Evolutionary conservation across 352 stramenopile genomes (phyloP).

Genomic region (Halophytophthora polymorphica): DNA sequence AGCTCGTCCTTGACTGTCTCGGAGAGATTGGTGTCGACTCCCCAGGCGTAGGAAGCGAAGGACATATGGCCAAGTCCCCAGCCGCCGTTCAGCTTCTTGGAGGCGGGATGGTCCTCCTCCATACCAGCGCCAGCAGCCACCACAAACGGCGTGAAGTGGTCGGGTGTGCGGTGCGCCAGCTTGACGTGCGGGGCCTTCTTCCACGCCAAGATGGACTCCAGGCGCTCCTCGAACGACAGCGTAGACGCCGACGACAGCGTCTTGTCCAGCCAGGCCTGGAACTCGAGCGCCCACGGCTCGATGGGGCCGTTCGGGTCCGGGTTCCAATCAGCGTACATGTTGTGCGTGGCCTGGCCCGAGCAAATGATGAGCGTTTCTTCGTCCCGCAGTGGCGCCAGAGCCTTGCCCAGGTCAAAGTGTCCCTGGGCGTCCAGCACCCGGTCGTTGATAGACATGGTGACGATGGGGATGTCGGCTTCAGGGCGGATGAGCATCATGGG

Average conservation of each 20-base stretch:
- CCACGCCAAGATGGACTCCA: conserved; percentile 38
- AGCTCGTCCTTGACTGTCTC: conserved; percentile 24
- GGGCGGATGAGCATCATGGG: conserved; percentile 88
- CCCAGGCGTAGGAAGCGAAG: conserved; percentile 40
- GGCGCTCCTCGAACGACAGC: conserved; percentile 21
- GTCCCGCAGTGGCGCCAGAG: conserved; percentile 43
- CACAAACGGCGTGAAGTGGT: conserved; percentile 58
- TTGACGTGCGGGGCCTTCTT: conserved; percentile 24
- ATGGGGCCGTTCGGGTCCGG: conserved; percentile 2
- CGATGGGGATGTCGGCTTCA: conserved; percentile 85
- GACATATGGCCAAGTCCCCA: conserved; percentile 46
- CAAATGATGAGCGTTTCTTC: conserved; percentile 73
- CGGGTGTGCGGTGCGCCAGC: conserved; percentile 39
- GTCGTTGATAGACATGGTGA: conserved; percentile 68
- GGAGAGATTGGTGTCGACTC: conserved; percentile 29
- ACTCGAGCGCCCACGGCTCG: conserved; percentile 28
- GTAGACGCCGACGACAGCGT: conserved; percentile 23
- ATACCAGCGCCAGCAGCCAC: conserved; percentile 46
- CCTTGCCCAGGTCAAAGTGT: conserved; percentile 60
- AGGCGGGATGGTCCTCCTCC: conserved; percentile 32
- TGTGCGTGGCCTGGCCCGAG: conserved; percentile 53
- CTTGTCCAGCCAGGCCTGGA: conserved; percentile 36
- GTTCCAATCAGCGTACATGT: conserved; percentile 26
- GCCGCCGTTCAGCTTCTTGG: conserved; percentile 32
- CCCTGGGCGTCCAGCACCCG: conserved; percentile 31